Conservation (phyloP, 1,284 basidiomycete species). For the Mixia osmundae region DNA sequence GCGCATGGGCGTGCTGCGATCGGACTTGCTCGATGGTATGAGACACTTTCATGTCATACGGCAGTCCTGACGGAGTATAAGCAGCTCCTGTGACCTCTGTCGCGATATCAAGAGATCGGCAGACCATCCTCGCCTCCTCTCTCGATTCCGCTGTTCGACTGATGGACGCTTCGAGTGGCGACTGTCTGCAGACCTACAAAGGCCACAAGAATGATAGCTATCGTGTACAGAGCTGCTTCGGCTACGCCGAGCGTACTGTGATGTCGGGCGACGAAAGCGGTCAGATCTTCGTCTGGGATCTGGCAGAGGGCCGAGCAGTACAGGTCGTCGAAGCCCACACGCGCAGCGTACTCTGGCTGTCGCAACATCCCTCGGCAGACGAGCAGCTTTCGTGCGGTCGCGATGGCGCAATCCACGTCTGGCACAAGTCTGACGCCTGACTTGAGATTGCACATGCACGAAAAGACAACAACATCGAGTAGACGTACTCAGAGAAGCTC, state of each 20-base stretch:
- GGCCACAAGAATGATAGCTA: conserved; percentile 53
- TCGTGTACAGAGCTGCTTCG: conserved; percentile 59
- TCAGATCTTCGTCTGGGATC: conserved; percentile 68
- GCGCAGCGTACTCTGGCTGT: too few relatives aligned
- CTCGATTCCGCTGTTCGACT: conserved; percentile 65
- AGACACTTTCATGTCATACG: conserved; percentile 11
- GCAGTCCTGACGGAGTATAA: neutral
- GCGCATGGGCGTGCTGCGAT: conserved; percentile 62
- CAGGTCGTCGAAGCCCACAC: too few relatives aligned
- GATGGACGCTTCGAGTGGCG: conserved; percentile 62
- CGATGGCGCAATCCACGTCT: too few relatives aligned
- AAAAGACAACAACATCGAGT: too few relatives aligned
- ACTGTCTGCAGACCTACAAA: conserved; percentile 58
- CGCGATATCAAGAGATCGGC: conserved; percentile 43
- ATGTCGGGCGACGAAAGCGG: conserved; percentile 79
- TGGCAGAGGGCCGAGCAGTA: too few relatives aligned
- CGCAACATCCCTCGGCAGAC: too few relatives aligned
- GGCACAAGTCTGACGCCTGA: too few relatives aligned
- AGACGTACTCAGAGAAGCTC: too few relatives aligned
- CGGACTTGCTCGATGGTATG: conserved; percentile 73
- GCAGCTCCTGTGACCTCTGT: conserved; percentile 65
- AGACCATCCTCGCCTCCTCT: conserved; percentile 54
- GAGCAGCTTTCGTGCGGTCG: too few relatives aligned
- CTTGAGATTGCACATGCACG: too few relatives aligned
- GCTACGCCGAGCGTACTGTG: conserved; percentile 53